phyloP scores from a whole-genome alignment of 768 basidiomycete genomes.

The Collybia sp. region DNA sequence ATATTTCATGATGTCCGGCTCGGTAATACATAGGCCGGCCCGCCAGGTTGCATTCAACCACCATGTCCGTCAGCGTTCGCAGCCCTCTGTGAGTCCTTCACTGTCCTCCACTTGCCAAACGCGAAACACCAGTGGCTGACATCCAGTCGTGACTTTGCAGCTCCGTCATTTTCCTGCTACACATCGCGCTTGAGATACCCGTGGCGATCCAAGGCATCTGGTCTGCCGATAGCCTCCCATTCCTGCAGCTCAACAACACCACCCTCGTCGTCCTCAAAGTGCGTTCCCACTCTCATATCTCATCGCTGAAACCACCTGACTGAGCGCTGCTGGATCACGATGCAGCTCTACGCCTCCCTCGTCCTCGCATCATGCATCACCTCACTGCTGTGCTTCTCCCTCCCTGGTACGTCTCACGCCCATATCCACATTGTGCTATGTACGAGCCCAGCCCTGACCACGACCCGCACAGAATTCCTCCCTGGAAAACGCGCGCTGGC shows the following conservation, averaged over 20 bases:
- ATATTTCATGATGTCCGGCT: too few relatives aligned
- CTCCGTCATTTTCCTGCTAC: slow-evolving; percentile 69
- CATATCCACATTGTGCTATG: too few relatives aligned
- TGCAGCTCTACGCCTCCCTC: slow-evolving; percentile 71
- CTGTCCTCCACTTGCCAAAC: too few relatives aligned
- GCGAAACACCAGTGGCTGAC: too few relatives aligned
- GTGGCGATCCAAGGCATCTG: slow-evolving; percentile 73
- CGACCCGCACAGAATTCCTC: neutral
- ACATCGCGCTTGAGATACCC: slow-evolving; percentile 76
- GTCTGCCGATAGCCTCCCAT: slow-evolving; percentile 59
- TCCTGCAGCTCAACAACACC: slow-evolving; percentile 81
- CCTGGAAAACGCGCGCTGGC: slow-evolving; percentile 84
- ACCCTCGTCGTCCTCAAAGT: slow-evolving; percentile 75
- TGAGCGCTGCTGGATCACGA: neutral
- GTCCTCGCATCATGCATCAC: slow-evolving; percentile 56
- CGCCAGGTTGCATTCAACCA: too few relatives aligned
- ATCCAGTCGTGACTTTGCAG: too few relatives aligned
- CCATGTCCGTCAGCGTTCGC: too few relatives aligned
- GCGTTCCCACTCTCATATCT: too few relatives aligned
- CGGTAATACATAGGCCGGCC: too few relatives aligned
- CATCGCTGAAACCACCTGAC: too few relatives aligned
- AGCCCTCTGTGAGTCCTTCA: too few relatives aligned
- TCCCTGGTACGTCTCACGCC: slow-evolving; percentile 56
- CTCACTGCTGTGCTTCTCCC: slow-evolving; percentile 56
- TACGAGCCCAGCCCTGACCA: too few relatives aligned